Base-by-base conservation (phyloP, 305 asterid species). In the Rubia peregrina region DNA sequence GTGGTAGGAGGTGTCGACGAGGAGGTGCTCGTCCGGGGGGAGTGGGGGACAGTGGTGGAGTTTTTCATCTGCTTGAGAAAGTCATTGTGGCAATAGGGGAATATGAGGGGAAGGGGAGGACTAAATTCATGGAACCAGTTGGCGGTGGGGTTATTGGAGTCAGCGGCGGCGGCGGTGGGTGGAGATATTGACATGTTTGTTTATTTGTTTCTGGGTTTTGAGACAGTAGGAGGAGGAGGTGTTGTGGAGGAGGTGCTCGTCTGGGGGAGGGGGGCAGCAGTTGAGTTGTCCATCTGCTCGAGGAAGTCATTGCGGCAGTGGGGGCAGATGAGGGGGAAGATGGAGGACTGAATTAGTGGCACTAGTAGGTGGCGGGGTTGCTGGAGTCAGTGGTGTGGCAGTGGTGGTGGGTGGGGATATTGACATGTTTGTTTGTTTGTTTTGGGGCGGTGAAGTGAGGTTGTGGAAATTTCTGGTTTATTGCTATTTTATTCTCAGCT, bases 301-400 rank as follows among this genome's bases (percentile, higher is more conserved):
- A 91, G 93, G 71, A 91, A 80, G 80, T 86, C 90, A 68, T 80
- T 88, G 78, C 81, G 90, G 88, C 97, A 91, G 86, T 91, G 91
- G 65, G 97, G 97, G 84, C 97, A 91, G 67, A 83, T 87, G 74
- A 84, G 90, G 74, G 90, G 87, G 76, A 76, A 64, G 44, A 49
- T n/a, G 93, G 87, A 63, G 92, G 85, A n/a, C n/a, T n/a, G n/a
- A n/a, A n/a, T n/a, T n/a, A n/a, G n/a, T 91, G 91, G 80, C 97
- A 91, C 95, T 95, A 91, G 79, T 82, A 89, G 64, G 92, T 71
- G 79, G 82, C 70, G 70, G 93, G 43, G 4, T 89, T 79, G 42
- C 83, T 69, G 71, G 89, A 75, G n/a, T n/a, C n/a, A n/a, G n/a
- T n/a, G n/a, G n/a, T n/a, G 78, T 26, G 80, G 67, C 22, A 72